Evolutionary conservation across 1,284 basidiomycete species (phyloP).

Genomic region (Meripilus lineatus): DNA sequence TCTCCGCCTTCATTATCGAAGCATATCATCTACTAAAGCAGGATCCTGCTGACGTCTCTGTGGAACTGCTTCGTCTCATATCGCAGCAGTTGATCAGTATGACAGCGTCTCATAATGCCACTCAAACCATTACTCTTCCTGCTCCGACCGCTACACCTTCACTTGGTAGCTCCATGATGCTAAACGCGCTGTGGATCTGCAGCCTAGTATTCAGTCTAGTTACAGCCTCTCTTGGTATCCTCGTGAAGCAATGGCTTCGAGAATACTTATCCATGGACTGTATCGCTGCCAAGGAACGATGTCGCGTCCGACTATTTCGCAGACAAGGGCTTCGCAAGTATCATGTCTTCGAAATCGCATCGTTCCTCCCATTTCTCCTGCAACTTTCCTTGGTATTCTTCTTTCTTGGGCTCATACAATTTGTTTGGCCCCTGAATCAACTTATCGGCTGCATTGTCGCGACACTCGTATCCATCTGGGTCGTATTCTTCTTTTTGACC

Average conservation of each 20-base stretch:
- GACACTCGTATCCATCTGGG: conserved; percentile 4
- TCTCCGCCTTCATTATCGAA: no score
- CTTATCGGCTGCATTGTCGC: not conserved
- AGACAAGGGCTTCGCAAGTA: conserved; percentile 1
- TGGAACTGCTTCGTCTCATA: no score
- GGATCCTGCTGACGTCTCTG: no score
- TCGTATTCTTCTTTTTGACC: not conserved
- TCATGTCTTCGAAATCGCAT: conserved; percentile 6
- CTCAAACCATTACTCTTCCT: not conserved
- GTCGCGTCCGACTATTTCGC: conserved; percentile 1
- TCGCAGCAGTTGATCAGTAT: no score
- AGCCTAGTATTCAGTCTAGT: conserved; percentile 5
- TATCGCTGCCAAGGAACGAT: not conserved
- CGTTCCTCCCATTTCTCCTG: conserved; percentile 4
- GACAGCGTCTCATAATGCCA: no score
- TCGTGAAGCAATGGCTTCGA: conserved; percentile 5
- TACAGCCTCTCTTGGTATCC: conserved; percentile 1
- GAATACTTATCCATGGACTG: conserved; percentile 3
- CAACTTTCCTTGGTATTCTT: conserved; percentile 7
- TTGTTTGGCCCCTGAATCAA: not conserved
- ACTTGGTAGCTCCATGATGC: not conserved
- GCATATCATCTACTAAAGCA: no score
- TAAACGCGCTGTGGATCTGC: conserved; percentile 8
- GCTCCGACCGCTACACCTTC: not conserved
- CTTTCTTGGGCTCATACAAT: conserved; percentile 5